These are phyloP conservation scores for Blastocystis sp. DNA, from an alignment of 352 stramenopile species.

Conservation along the genomic window DNA sequence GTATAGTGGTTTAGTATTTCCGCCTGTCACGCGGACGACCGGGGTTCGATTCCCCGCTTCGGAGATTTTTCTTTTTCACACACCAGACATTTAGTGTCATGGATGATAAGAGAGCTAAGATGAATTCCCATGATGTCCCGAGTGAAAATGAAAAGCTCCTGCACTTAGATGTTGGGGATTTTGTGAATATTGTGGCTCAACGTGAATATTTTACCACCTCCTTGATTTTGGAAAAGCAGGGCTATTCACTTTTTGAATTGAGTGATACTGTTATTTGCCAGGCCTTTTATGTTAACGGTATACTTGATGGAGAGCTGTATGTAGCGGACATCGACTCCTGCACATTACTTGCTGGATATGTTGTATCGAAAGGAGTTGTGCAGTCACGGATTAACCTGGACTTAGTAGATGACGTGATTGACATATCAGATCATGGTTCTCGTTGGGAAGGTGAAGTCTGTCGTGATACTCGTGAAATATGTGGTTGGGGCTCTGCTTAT, in stretches of 20 bases:
- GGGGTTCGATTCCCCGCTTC: slow-evolving; percentile 62
- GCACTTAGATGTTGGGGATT: background rate
- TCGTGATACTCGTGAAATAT: background rate
- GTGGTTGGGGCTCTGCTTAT: background rate
- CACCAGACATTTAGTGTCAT: background rate
- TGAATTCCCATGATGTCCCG: background rate
- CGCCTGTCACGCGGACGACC: slow-evolving; percentile 61
- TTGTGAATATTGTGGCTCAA: background rate
- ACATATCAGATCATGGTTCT: background rate
- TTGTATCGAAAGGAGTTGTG: background rate
- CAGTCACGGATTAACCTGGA: background rate
- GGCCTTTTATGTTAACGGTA: background rate
- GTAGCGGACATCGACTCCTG: background rate
- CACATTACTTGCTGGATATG: background rate
- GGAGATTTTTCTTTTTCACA: slow-evolving; percentile 18
- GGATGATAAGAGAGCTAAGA: background rate
- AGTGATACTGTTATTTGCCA: background rate
- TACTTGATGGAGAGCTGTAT: background rate
- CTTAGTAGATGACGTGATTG: background rate
- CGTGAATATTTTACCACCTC: background rate
- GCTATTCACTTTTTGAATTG: background rate
- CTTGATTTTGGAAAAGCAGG: background rate
- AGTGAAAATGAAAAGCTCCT: background rate
- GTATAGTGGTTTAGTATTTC: slow-evolving; percentile 63
- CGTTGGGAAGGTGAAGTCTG: background rate